These are phyloP conservation scores for Penicillium fimorum DNA, from an alignment of 495 filamentous ascomycete species.

Conservation along the genomic window DNA sequence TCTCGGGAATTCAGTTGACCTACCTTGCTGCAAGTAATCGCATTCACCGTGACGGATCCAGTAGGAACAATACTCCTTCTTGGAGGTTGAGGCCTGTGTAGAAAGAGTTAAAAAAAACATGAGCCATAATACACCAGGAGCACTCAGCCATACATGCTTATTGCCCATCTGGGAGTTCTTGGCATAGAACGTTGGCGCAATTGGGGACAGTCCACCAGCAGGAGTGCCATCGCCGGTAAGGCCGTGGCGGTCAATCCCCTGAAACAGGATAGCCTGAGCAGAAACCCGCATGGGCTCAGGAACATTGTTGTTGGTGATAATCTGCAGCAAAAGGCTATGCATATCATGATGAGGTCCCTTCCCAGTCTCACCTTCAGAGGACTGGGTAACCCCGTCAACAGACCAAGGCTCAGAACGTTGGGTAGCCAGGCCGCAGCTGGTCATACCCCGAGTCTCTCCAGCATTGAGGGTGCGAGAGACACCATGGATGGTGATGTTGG, in stretches of 20 bases:
- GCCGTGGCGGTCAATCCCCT: neutral
- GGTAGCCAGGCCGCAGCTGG: constrained; percentile 38
- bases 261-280: constrained; percentile 15
- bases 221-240: neutral
- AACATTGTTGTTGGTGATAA: constrained; percentile 22
- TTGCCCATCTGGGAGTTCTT: neutral
- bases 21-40: constrained; percentile 74
- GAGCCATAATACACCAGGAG: neutral
- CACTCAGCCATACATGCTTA: neutral
- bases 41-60: constrained; percentile 84
- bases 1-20: constrained; percentile 1
- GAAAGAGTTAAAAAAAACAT: constrained; percentile 13
- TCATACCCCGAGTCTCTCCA: constrained; percentile 46
- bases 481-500: constrained; percentile 34
- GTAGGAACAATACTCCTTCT: constrained; percentile 81
- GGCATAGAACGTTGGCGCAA: neutral
- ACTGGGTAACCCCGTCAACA: constrained; percentile 26
- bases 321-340: constrained; percentile 21
- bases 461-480: constrained; percentile 33
- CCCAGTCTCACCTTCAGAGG: neutral
- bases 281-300: constrained; percentile 20
- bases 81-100: constrained; percentile 19
- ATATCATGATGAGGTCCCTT: constrained; percentile 14
- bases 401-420: constrained; percentile 33
- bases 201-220: neutral